Base-by-base conservation (phyloP, 2,329 filamentous ascomycete species). In the Saccharata proteae region DNA sequence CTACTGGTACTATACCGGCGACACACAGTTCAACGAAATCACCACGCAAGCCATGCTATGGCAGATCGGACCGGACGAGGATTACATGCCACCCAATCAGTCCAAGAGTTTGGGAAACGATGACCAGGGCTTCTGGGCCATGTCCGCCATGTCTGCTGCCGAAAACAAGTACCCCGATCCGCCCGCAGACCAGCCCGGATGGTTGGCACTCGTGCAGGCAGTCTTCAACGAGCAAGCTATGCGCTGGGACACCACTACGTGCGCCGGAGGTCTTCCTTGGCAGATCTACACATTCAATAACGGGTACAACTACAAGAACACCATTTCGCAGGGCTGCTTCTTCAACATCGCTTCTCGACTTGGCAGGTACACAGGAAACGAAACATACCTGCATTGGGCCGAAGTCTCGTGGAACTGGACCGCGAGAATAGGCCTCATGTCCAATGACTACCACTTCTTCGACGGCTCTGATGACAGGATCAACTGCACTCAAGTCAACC, bases 281-380 rank as follows among this genome's bases (percentile, higher is more conserved):
- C 84, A 93, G 59, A 80, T 92, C 38, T 86, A 78, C 58, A 66
- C 71, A 9, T 81, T 78, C 59, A 85, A 85, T 58, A 71, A 66
- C 35, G 82, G 82, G 4, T 74, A 64, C 43, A 55, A 58, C 33
- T 73, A 69, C 43, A 72, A 73, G 41, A 74, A 74, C 41, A 61
- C 65, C 15, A 67, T 74, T 38, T 68, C 65, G 6, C 73, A 73
- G 38, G 69, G 69, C 3, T 67, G 62, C 19, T 63, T 73, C 38
- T 71, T 73, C 50, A 67, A 71, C 41, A 58, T 74, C n/a, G 62
- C 64, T 15, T 65, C 82, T 8, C 74, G 83, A 11, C 65, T 92
- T 6, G 80, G 80, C 0, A 66, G 77, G 8, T 90, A 83, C 57
- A 92, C 84, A 0, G 71, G 73, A 27, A 90, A 93, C 55, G 48